Evolutionary conservation across 768 basidiomycete species (phyloP).

Genomic region (Paxillus involutus): DNA sequence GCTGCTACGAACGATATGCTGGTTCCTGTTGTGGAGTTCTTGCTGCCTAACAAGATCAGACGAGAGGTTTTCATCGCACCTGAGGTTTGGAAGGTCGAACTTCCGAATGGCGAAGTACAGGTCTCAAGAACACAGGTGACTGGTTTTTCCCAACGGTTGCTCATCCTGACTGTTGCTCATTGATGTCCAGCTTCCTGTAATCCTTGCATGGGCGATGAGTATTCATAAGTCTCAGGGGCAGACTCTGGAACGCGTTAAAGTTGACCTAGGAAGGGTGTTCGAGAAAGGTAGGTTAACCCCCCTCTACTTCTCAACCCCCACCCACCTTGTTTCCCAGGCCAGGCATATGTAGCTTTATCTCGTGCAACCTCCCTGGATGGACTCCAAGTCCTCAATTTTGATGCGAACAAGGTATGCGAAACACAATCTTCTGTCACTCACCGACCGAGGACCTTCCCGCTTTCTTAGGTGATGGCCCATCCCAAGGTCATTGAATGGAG

Average conservation of each 20-base stretch:
- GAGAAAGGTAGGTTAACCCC: slow-evolving; percentile 68
- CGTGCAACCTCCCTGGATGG: slow-evolving; percentile 86
- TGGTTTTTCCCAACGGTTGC: background rate
- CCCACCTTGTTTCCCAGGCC: slow-evolving; percentile 46
- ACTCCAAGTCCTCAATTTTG: slow-evolving; percentile 81
- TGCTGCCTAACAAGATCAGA: slow-evolving; percentile 53
- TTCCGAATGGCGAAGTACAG: slow-evolving; percentile 84
- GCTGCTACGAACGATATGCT: slow-evolving; percentile 32
- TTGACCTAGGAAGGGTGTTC: slow-evolving; percentile 90
- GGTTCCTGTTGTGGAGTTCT: slow-evolving; percentile 80
- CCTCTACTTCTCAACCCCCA: background rate
- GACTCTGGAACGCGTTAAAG: slow-evolving; percentile 91
- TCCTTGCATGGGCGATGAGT: slow-evolving; percentile 96
- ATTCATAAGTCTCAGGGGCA: slow-evolving; percentile 99
- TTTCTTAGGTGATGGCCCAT: slow-evolving; percentile 62
- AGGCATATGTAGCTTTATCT: slow-evolving; percentile 90
- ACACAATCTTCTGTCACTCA: too few species aligned
- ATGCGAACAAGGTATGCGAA: slow-evolving; percentile 60
- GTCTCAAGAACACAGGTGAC: slow-evolving; percentile 77
- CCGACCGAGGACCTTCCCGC: slow-evolving; percentile 5
- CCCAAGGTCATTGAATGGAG: slow-evolving; percentile 75
- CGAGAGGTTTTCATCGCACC: slow-evolving; percentile 60
- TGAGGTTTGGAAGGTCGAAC: slow-evolving; percentile 84
- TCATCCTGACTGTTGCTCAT: background rate
- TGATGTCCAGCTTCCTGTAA: slow-evolving; percentile 67